Evolutionary conservation across 139 green algal species (phyloP), one percentile per base, ranked within the genome.

Genomic region (Diplosphaera chodatii): DNA sequence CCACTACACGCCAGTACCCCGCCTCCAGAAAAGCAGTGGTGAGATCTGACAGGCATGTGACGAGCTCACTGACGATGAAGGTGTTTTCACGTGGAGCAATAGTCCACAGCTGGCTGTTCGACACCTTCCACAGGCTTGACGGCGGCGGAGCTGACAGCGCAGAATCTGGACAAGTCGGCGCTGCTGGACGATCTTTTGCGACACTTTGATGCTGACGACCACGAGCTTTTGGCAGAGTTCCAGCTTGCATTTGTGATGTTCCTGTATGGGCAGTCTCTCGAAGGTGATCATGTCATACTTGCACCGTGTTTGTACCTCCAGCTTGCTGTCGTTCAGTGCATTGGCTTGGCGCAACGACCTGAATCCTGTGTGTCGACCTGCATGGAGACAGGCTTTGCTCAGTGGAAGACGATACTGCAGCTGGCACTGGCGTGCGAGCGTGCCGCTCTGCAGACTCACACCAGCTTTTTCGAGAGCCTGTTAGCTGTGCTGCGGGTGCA

Each of bases 211-310:
- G 65, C 66, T 3, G 16, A 70, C 55, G 68, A 75, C 30, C 28
- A 68, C 18, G 56, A 64, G 13, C 66, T 96, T 33, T 33, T 96
- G 64, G 90, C 84, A 32, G 90, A 94, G 84, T 72, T 91, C 74
- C 70, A 96, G 78, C 93, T 94, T 70, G 81, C 86, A 0, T 96
- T 96, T 71, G 82, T 93, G 28, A 79, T 86, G 0, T 96, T 96
- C 72, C 77, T 95, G 56, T 80, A 87, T 74, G 86, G 86, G 0
- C 90, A 95, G 68, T 91, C 84, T 0, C 67, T 93, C 28, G 82
- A 91, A 66, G 82, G 82, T 79, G 70, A n/a, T n/a, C n/a, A n/a
- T n/a, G n/a, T n/a, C n/a, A n/a, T n/a, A n/a, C n/a, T n/a, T n/a
- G n/a, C n/a, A n/a, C n/a, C n/a, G n/a, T n/a, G n/a, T n/a, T n/a